Conservation (phyloP, 2,329 filamentous ascomycete species). For the Pezicula neosporulosa region DNA sequence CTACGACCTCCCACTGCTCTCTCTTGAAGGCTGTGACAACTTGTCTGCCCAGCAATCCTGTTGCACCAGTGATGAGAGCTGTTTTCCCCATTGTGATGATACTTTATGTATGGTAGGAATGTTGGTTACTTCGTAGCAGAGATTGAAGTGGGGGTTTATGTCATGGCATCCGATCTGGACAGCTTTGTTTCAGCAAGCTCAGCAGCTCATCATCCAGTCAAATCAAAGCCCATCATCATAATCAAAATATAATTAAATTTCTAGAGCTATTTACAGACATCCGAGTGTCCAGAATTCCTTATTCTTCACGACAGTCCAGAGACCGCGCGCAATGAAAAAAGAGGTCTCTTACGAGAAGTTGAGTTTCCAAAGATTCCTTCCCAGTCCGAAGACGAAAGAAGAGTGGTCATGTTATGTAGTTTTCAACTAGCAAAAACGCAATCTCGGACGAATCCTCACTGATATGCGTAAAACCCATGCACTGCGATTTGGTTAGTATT, state of each 20-base stretch:
- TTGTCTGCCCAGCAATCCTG: slow-evolving; percentile 78
- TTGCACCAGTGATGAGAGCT: slow-evolving; percentile 79
- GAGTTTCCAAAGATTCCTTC: slow-evolving; percentile 76
- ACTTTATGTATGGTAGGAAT: slow-evolving; percentile 4
- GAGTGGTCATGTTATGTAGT: slow-evolving; percentile 64
- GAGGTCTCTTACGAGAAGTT: slow-evolving; percentile 31
- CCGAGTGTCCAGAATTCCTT: slow-evolving; percentile 15
- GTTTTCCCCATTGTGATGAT: slow-evolving; percentile 36
- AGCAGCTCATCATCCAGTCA: too few relatives aligned
- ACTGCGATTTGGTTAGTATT: background rate
- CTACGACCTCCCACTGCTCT: slow-evolving; percentile 65
- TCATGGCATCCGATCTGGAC: background rate
- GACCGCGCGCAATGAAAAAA: slow-evolving; percentile 48
- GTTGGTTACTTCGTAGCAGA: slow-evolving; percentile 1
- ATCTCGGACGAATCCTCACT: slow-evolving; percentile 87
- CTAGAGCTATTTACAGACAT: too few relatives aligned
- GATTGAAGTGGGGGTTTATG: background rate
- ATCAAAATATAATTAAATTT: too few relatives aligned
- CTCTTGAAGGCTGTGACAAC: slow-evolving; percentile 68
- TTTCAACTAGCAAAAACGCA: slow-evolving; percentile 74
- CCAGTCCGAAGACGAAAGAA: slow-evolving; percentile 63
- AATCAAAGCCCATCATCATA: too few relatives aligned
- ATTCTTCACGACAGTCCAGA: slow-evolving; percentile 48
- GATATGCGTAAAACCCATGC: slow-evolving; percentile 72
- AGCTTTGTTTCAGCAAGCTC: too few relatives aligned